Base-by-base conservation (phyloP, 768 basidiomycete species). In the Termitomyces sp. region DNA sequence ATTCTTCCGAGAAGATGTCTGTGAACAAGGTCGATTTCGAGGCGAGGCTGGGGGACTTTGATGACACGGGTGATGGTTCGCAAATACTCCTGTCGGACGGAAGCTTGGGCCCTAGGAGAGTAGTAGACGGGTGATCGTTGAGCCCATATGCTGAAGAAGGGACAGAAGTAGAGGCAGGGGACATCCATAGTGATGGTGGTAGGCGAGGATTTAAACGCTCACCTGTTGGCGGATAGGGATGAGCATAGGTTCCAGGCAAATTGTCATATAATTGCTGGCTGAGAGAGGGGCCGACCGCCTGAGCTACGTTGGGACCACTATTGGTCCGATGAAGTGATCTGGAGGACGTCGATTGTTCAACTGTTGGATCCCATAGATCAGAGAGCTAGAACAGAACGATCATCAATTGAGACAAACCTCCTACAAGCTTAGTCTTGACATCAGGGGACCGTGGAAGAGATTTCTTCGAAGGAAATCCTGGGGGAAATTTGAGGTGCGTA, bases 161-260 rank as follows among this genome's bases (percentile, higher is more conserved):
- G 4, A 81, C 75, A 15, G 81, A 72, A 9, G 84, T 71, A 44
- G 82, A 81, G 6, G 84, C 75, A 51, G 90, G 83, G 13, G 91
- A 91, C 91, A 93, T 92, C 91, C 91, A 93, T 44, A 92, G 75
- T 44, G 91, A 90, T 3, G 91, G 90, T 51, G 87, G 88, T 48
- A 92, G 75, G 58, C 83, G 82, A 38, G 78, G 67, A 63, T 78
- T 76, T 51, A 81, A 79, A 67, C 81, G 84, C 67, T 87, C 84
- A 69, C 75, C 71, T 65, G 78, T 67, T 57, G 71, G 73, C 42
- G 71, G 65, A 65, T 67, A 71, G 59, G 60, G 64, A 58, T 68
- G 69, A 48, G 42, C 46, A 61, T 63, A 63, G n/a, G 67, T 67
- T 48, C 65, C 55, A 52, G 61, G 57, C 18, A 65, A 55, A 57